These are phyloP conservation scores for Sordaria brevicollis DNA, from an alignment of 495 filamentous ascomycete species.

Conservation along the genomic window DNA sequence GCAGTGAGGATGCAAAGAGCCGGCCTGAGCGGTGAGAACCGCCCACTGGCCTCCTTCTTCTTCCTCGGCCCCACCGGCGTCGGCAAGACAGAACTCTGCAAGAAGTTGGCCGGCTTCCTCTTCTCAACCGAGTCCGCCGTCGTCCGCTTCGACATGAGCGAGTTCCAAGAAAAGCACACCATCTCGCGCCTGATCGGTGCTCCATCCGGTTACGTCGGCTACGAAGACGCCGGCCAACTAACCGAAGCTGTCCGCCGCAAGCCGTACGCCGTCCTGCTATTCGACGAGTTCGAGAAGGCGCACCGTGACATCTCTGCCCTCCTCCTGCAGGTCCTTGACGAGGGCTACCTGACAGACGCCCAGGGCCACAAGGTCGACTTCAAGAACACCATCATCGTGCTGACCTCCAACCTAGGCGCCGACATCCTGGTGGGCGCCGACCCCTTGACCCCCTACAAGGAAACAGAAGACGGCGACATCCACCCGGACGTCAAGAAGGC, in stretches of 20 bases:
- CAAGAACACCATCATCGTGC: constrained; percentile 87
- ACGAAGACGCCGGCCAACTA: constrained; percentile 93
- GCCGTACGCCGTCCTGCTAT: constrained; percentile 87
- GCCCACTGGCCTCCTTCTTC: constrained; percentile 90
- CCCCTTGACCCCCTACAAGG: constrained; percentile 44
- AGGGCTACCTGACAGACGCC: constrained; percentile 89
- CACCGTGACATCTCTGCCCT: constrained; percentile 90
- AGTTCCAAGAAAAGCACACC: constrained; percentile 96
- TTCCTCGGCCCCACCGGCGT: constrained; percentile 95
- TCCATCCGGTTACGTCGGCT: constrained; percentile 90
- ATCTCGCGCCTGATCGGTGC: constrained; percentile 86
- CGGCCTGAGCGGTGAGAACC: constrained; percentile 81
- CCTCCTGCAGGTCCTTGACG: constrained; percentile 92
- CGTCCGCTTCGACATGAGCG: constrained; percentile 87
- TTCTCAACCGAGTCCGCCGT: constrained; percentile 89
- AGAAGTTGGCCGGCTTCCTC: constrained; percentile 85
- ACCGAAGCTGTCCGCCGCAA: constrained; percentile 93
- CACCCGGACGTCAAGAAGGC: constrained; percentile 57
- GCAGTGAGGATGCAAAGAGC: constrained; percentile 91
- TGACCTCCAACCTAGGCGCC: constrained; percentile 87
- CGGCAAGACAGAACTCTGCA: constrained; percentile 94
- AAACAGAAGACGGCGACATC: constrained; percentile 53
- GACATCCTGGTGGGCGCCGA: constrained; percentile 57
- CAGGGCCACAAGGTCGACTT: constrained; percentile 97
- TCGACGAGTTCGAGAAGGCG: constrained; percentile 97